Base-by-base conservation (phyloP, 1,284 basidiomycete species). In the Mycosarcoma mackinlayi region DNA sequence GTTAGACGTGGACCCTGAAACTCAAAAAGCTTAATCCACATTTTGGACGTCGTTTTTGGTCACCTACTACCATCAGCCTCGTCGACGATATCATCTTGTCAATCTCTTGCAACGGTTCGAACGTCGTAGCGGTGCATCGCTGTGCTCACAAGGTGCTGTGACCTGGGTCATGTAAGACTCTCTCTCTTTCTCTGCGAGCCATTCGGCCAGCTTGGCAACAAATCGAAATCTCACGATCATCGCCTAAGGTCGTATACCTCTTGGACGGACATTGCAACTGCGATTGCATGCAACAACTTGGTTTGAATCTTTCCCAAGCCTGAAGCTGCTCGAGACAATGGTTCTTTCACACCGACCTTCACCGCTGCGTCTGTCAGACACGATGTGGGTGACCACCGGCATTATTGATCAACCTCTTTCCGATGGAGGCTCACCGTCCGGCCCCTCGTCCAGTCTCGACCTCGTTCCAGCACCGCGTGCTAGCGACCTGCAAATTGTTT, bases 401-500 rank as follows among this genome's bases (percentile, higher is more conserved):
- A 55, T 64, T 35, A 31, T 57, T 33, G 52, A 57, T 31, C 31
- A 37, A 14, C 27, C 21, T 4, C 11, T 23, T 3, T 41, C 48
- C 16, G 16, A 10, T 11, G 30, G 10, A 23, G 33, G 19, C 2
- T 8, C n/a, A 4, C 5, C 14, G 4, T 19, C 27, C 6, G n/a
- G n/a, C n/a, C 5, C 23, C 31, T 33, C 58, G 4, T 57, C 53
- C 3, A 65, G 51, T 14, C 69, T 65, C 42, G 73, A 75, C 21
- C 61, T 77, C 0, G 64, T 77, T 6, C 70, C 64, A 1, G 54
- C 67, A 24, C 58, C 45, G 21, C 58, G 51, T 6, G 37, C 61
- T 6, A 58, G 56, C 44, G 71, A 76, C 24, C 50, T 75, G 6
- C 78, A 79, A 39, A 65, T 79, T 35, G 67, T 79, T 7, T 48